Evolutionary conservation across 2,329 filamentous ascomycete genomes (phyloP).

Genomic region (Cladosporium oxysporum): DNA sequence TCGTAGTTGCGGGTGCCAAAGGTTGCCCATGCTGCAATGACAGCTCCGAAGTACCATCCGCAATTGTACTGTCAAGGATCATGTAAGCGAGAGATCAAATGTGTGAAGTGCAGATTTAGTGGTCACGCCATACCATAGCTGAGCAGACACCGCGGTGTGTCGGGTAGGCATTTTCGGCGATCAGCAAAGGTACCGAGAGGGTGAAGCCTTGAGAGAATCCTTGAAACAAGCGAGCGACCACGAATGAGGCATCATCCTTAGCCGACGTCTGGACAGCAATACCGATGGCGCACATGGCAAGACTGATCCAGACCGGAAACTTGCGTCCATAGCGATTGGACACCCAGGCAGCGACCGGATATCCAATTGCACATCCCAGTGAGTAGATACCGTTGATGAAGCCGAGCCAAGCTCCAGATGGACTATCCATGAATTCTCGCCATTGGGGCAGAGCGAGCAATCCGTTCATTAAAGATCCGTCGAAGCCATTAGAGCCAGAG

Average conservation of each 20-base stretch:
- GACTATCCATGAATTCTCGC: constrained; percentile 3
- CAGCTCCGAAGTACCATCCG: constrained; percentile 38
- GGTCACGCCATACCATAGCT: constrained; percentile 43
- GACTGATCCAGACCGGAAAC: neutral
- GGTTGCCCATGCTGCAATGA: constrained; percentile 27
- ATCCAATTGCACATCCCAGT: neutral
- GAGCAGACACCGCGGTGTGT: constrained; percentile 68
- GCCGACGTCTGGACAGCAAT: constrained; percentile 3
- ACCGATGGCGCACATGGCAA: neutral
- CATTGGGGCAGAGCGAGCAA: constrained; percentile 10
- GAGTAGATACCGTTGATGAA: constrained; percentile 13
- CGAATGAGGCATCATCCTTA: neutral
- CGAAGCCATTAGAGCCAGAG: constrained; percentile 24
- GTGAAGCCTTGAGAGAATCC: constrained; percentile 12
- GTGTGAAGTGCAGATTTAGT: too few relatives aligned
- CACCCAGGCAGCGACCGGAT: neutral
- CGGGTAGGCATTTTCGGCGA: constrained; percentile 68
- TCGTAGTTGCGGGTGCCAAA: constrained; percentile 25
- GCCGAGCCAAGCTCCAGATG: neutral
- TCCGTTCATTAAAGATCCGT: constrained; percentile 26
- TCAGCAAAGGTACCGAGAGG: constrained; percentile 60
- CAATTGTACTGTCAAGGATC: constrained; percentile 59
- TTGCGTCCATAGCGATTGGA: constrained; percentile 14
- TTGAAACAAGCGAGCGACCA: constrained; percentile 13
- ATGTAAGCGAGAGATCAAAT: neutral